A percentile compares a stretch with the other conserved stretches of the same genome.
phyloP scores from a whole-genome alignment of 257 asterid genomes.

The Echites panduratus region DNA sequence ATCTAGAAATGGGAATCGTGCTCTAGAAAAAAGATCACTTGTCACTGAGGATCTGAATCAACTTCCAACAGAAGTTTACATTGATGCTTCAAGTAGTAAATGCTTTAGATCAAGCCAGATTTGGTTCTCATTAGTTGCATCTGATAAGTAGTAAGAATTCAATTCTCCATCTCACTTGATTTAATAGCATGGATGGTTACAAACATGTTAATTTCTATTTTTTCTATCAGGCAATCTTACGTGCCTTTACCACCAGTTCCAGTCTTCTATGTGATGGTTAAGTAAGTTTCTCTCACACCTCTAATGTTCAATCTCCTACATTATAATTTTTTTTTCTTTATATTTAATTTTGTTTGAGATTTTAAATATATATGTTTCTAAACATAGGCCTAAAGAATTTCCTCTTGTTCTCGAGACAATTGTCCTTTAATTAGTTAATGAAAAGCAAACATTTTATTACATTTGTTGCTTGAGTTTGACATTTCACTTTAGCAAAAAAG shows the following conservation, averaged over 20 bases:
- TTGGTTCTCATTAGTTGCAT: conserved; percentile 29
- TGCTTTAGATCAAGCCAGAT: conserved; percentile 2
- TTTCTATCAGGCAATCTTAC: conserved; percentile 6
- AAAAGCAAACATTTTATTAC: not conserved
- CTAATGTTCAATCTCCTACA: not conserved
- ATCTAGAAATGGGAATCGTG: not conserved
- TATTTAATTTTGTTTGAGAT: not conserved
- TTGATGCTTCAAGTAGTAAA: not conserved
- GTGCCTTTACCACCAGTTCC: conserved; percentile 17
- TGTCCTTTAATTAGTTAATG: not conserved
- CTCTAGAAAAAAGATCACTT: not conserved
- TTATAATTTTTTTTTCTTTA: not conserved
- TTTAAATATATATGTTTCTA: not conserved
- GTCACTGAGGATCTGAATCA: conserved; percentile 15
- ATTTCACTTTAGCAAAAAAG: not conserved
- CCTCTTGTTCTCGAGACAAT: not conserved
- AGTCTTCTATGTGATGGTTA: conserved; percentile 14
- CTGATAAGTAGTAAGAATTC: conserved; percentile 20
- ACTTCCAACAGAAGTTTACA: conserved; percentile 1
- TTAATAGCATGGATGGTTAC: not conserved
- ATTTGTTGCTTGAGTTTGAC: not conserved
- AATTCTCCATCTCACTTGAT: not conserved
- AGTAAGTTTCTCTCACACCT: conserved; percentile 18
- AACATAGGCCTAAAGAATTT: not conserved
- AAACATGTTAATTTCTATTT: not conserved